Evolutionary conservation across 225 moss, liverwort and hornwort species (phyloP), one percentile per base, ranked within the genome.

Genomic region (Polytrichum formosum): DNA sequence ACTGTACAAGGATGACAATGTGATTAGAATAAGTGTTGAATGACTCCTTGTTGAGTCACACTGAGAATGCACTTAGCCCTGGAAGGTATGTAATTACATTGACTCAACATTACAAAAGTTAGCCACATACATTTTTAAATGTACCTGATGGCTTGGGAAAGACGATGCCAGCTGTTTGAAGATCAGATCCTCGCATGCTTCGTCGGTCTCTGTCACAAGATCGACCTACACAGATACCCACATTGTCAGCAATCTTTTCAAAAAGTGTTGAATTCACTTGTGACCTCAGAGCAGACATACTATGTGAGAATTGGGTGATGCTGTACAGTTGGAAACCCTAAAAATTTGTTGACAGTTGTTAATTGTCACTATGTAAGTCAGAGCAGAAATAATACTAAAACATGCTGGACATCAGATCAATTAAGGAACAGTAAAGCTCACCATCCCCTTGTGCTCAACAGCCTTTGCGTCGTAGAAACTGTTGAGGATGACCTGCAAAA

Each of bases 141-240:
- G 58, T 81, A 94, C 94, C 91, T 90, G 70, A 67, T 98, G 94
- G 19, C 82, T 73, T 4, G 90, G 91, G 65, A 94, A 98, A 6
- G 83, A 82, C 30, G 80, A 67, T 54, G 74, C 88, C 27, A 98
- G 80, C 68, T 85, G 83, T 33, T 77, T 68, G 65, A 94, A 98
- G 64, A 98, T 98, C 0, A 87, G 80, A 26, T 85, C 82, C 77
- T 98, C 98, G 55, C 98, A 98, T 19, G 78, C 77, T 71, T 88
- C 91, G 72, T 98, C 98, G 18, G 98, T 98, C 80, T 94, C 92
- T 0, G 94, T 98, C 4, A 98, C 92, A 28, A 98, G 77, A 81
- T 98, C 98, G 53, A 90, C 91, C 93, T 93, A 85, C 69, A 72
- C 21, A 69, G 28, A 26, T 67, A 56, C 60, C 13, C 46, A 46